Conservation (phyloP, 2,329 filamentous ascomycete species). For the Colletotrichum sp. region DNA sequence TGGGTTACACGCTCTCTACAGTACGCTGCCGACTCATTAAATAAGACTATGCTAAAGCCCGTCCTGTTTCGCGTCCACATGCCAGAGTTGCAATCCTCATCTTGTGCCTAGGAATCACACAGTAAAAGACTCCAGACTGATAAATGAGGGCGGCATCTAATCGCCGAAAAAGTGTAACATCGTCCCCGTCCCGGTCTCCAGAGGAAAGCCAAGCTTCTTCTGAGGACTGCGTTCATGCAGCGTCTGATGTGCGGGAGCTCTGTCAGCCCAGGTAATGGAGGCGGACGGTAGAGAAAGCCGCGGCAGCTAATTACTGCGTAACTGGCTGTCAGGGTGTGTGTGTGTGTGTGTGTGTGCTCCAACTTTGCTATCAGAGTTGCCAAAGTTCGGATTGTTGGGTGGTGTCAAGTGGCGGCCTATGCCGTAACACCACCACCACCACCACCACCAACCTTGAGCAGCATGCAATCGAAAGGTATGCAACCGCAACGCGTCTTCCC, state of each 20-base stretch:
- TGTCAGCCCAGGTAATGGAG: not conserved
- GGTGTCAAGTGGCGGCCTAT: not conserved
- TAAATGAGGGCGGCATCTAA: not conserved
- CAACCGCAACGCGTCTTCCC: constrained; percentile 7
- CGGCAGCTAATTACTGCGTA: not conserved
- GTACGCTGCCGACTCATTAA: not conserved
- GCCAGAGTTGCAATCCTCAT: not conserved
- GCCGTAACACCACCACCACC: not conserved
- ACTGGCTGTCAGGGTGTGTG: not conserved
- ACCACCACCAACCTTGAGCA: not conserved
- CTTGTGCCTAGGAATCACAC: not conserved
- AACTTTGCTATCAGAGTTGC: not conserved
- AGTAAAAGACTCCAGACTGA: not conserved
- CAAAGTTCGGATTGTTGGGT: not conserved
- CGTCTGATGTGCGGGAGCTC: constrained; percentile 5
- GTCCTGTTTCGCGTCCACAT: not conserved
- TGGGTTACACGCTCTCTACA: not conserved
- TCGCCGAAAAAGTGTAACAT: not conserved
- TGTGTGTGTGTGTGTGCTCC: not conserved
- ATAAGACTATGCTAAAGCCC: not conserved
- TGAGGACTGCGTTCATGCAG: not conserved
- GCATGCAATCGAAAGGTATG: not conserved
- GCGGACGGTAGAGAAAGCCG: not conserved
- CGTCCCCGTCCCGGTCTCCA: not conserved
- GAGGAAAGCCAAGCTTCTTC: not conserved